phyloP scores from a whole-genome alignment of 768 basidiomycete genomes.

The Pisolithus orientalis region DNA sequence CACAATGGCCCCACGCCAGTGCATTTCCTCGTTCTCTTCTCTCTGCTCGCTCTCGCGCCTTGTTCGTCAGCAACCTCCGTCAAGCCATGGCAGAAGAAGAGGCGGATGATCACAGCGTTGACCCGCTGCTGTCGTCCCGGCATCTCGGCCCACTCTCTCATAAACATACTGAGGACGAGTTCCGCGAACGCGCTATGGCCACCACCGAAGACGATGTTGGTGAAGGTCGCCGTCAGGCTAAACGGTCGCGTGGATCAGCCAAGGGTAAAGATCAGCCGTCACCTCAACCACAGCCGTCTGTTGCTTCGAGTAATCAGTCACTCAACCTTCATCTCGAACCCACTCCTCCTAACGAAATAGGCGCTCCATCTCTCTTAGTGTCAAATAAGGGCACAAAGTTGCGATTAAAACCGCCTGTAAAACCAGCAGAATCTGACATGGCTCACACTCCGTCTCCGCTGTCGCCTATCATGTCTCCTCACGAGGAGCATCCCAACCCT shows the following conservation, averaged over 20 bases:
- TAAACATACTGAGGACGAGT: conserved; percentile 40
- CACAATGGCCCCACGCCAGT: conserved; percentile 35
- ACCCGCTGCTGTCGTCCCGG: conserved; percentile 42
- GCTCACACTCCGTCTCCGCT: conserved; percentile 23
- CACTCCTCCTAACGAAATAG: conserved; percentile 7
- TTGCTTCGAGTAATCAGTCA: conserved; percentile 12
- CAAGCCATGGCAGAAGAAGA: conserved; percentile 41
- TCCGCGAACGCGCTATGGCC: conserved; percentile 21
- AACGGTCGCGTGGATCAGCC: conserved; percentile 26
- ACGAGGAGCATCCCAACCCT: conserved; percentile 23
- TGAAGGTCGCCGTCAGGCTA: conserved; percentile 31
- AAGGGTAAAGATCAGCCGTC: conserved; percentile 35
- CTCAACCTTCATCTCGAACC: conserved; percentile 20
- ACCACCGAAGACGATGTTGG: conserved; percentile 40
- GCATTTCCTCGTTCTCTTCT: conserved; percentile 46
- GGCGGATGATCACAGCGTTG: conserved; percentile 37
- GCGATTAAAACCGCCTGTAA: conserved; percentile 42
- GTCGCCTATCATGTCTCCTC: conserved; percentile 30
- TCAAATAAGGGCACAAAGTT: conserved; percentile 43
- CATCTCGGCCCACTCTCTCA: conserved; percentile 40
- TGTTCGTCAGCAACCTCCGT: conserved; percentile 43
- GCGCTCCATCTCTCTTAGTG: conserved; percentile 31
- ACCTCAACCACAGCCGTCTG: conserved; percentile 12
- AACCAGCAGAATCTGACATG: conserved; percentile 18
- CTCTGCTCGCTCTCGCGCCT: conserved; percentile 35